Percentiles rank a stretch among this genome's conserved stretches.
phyloP scores from a whole-genome alignment of 202 grass and related monocot genomes.

The Carex sylvatica region DNA sequence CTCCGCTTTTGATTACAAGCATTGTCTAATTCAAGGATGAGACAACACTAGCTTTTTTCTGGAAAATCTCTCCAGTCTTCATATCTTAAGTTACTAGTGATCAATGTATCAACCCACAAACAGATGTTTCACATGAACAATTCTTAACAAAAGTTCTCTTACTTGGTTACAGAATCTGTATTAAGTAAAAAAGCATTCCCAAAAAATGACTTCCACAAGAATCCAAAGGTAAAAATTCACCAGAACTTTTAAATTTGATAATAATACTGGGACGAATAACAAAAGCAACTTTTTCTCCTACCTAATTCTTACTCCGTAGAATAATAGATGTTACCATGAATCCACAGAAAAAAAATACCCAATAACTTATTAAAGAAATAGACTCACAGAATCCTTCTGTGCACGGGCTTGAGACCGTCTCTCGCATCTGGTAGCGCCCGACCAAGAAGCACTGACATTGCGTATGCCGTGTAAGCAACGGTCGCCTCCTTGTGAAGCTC shows the following conservation, averaged over 20 bases:
- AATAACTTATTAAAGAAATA: neutral
- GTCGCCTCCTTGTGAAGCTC: constrained; percentile 95
- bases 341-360: neutral
- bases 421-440: constrained; percentile 87
- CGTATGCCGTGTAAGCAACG: constrained; percentile 88
- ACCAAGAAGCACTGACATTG: constrained; percentile 90
- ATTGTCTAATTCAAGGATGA: neutral
- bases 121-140: neutral
- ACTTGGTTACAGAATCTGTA: neutral
- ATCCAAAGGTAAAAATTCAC: neutral
- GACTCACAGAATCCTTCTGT: constrained; percentile 91
- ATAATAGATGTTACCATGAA: neutral
- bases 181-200: neutral
- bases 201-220: neutral
- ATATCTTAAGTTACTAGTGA: neutral
- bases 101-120: neutral
- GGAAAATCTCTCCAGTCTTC: neutral
- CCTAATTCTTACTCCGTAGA: neutral
- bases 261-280: neutral
- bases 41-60: neutral
- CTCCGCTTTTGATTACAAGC: neutral
- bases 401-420: constrained; percentile 93
- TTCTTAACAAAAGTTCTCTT: neutral
- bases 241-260: neutral
- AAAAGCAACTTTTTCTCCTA: neutral